These are phyloP conservation scores for Dioszegia crocea DNA, from an alignment of 768 basidiomycete species.

Conservation along the genomic window DNA sequence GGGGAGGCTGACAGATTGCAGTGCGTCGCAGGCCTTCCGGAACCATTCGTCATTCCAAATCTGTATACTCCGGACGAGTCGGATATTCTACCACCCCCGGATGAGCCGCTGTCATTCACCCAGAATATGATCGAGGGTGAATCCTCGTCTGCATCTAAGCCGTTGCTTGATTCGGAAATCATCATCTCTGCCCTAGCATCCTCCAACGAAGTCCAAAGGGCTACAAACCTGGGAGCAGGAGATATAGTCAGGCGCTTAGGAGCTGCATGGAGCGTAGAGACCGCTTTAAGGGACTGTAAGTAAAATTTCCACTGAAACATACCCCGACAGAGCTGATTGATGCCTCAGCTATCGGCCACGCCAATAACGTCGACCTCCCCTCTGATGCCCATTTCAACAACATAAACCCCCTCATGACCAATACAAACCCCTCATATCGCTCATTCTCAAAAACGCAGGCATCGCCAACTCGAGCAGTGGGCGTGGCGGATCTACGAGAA, in stretches of 20 bases:
- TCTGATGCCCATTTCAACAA: conserved; percentile 30
- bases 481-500: conserved; percentile 80
- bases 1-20: conserved; percentile 33
- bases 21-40: conserved; percentile 55
- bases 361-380: conserved; percentile 24
- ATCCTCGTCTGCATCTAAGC: conserved; percentile 43
- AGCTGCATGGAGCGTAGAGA: conserved; percentile 67
- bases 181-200: conserved; percentile 61
- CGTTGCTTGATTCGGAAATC: conserved; percentile 57
- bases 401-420: conserved; percentile 64
- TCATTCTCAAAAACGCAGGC: conserved; percentile 57
- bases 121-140: conserved; percentile 32
- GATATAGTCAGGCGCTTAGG: conserved; percentile 58
- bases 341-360: conserved; percentile 36
- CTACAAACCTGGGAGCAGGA: conserved; percentile 62
- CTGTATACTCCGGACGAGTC: conserved; percentile 48
- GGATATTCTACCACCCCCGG: conserved; percentile 54
- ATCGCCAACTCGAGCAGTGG: conserved; percentile 64
- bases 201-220: conserved; percentile 58
- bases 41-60: conserved; percentile 51
- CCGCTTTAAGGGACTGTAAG: conserved; percentile 69
- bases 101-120: conserved; percentile 54
- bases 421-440: conserved; percentile 82
- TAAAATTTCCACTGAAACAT: not conserved
- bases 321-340: not conserved